Percentiles rank a stretch among this genome's conserved stretches.
Conservation (phyloP, 2,329 filamentous ascomycete species). For the Apiospora sp. region DNA sequence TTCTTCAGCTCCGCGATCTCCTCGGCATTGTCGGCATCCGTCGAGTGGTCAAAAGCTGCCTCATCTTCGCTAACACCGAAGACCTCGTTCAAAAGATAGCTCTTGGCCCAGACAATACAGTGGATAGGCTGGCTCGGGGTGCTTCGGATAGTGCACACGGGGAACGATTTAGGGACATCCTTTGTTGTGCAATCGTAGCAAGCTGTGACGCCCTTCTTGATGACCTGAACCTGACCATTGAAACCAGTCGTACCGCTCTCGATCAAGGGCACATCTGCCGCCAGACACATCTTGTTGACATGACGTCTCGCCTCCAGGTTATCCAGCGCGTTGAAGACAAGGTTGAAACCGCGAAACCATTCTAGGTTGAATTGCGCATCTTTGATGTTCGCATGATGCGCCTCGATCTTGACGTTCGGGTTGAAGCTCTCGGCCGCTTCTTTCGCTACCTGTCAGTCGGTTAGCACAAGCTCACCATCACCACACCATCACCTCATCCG, state of each 20-base stretch:
- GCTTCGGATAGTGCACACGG: slow-evolving; percentile 96
- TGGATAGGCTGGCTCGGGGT: slow-evolving; percentile 97
- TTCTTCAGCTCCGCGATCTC: slow-evolving; percentile 89
- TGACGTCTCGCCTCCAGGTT: slow-evolving; percentile 93
- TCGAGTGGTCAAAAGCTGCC: slow-evolving; percentile 78
- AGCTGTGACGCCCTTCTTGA: slow-evolving; percentile 89
- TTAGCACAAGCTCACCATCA: slow-evolving; percentile 32
- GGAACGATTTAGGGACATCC: slow-evolving; percentile 89
- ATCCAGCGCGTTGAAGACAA: slow-evolving; percentile 97
- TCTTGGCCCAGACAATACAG: slow-evolving; percentile 99
- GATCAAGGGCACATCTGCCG: slow-evolving; percentile 87
- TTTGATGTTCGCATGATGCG: slow-evolving; percentile 95
- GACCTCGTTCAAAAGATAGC: slow-evolving; percentile 92
- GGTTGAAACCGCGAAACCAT: slow-evolving; percentile 83
- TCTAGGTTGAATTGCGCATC: slow-evolving; percentile 83
- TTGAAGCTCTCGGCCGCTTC: slow-evolving; percentile 93
- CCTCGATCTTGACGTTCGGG: slow-evolving; percentile 83
- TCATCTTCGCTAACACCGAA: slow-evolving; percentile 93
- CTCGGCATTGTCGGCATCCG: slow-evolving; percentile 81
- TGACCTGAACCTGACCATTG: slow-evolving; percentile 96
- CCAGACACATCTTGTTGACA: slow-evolving; percentile 97
- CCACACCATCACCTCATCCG: slow-evolving; percentile 25
- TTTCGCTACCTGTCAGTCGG: slow-evolving; percentile 76
- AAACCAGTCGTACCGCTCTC: slow-evolving; percentile 98
- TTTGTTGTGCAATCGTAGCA: slow-evolving; percentile 97